Conservation (phyloP, 208 protist species). For the Trypanosoma brucei region DNA sequence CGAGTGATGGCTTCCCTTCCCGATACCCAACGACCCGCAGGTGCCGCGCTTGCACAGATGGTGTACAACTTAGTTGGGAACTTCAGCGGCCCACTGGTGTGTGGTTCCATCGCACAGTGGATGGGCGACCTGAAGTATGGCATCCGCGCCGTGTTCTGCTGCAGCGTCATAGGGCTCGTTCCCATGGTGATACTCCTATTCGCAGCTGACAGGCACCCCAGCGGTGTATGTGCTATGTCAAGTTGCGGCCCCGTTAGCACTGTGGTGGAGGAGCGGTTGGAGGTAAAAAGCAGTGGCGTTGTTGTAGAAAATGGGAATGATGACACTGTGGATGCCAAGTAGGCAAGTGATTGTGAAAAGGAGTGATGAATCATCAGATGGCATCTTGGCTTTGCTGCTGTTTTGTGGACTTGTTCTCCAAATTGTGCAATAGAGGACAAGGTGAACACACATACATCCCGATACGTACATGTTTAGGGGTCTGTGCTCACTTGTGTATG, state of each 20-base stretch:
- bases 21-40: conserved; percentile 44
- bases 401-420: too few relatives aligned
- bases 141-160: conserved; percentile 66
- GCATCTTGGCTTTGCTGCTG: too few relatives aligned
- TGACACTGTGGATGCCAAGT: too few relatives aligned
- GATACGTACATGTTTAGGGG: too few relatives aligned
- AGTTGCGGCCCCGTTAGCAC: background rate
- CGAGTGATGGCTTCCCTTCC: conserved; percentile 76
- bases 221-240: background rate
- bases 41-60: conserved; percentile 76
- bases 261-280: too few relatives aligned
- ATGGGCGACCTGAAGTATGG: conserved; percentile 70
- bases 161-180: conserved; percentile 53
- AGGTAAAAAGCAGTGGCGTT: too few relatives aligned
- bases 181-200: conserved; percentile 47
- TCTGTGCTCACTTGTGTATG: too few relatives aligned
- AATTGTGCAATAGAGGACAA: too few relatives aligned
- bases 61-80: conserved; percentile 88
- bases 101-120: conserved; percentile 61
- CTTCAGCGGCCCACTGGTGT: conserved; percentile 87
- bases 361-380: too few relatives aligned
- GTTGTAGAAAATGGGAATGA: too few relatives aligned
- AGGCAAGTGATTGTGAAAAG: too few relatives aligned
- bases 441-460: too few relatives aligned
- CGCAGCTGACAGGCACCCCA: conserved; percentile 22